phyloP scores from a whole-genome alignment of 1,284 basidiomycete genomes.

The Tetrapyrgos nigripes region DNA sequence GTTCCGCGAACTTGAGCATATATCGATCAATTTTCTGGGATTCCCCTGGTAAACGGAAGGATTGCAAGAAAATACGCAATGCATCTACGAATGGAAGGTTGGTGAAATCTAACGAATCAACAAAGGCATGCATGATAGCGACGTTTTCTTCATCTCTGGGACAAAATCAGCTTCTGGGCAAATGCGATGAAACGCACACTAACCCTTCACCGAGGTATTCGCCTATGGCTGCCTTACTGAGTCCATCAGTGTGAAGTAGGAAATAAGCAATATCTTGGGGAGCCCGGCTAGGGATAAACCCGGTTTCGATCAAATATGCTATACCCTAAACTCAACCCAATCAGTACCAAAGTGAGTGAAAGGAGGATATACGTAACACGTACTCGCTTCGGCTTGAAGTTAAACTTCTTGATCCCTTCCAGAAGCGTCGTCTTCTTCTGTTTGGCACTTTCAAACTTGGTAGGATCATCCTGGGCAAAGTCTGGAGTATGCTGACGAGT shows the following conservation, averaged over 20 bases:
- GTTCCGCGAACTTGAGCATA: conserved; percentile 97
- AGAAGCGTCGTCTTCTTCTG: conserved; percentile 95
- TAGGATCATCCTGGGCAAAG: conserved; percentile 86
- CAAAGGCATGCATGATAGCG: conserved; percentile 95
- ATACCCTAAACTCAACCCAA: conserved; percentile 67
- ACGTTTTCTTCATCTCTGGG: conserved; percentile 85
- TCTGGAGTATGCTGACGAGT: conserved; percentile 79
- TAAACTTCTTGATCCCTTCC: conserved; percentile 98
- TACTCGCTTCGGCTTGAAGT: conserved; percentile 95
- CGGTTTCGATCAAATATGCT: conserved; percentile 87
- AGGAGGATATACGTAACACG: conserved; percentile 22
- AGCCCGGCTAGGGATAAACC: conserved; percentile 82
- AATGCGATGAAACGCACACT: conserved; percentile 32
- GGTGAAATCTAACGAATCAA: conserved; percentile 89
- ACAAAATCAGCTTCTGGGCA: conserved; percentile 16
- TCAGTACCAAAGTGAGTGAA: conserved; percentile 3
- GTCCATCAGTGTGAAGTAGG: conserved; percentile 88
- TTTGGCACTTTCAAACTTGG: conserved; percentile 94
- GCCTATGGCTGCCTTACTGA: conserved; percentile 96
- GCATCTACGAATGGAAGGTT: conserved; percentile 87
- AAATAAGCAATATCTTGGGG: conserved; percentile 90
- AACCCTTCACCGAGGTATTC: conserved; percentile 98
- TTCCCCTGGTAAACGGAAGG: conserved; percentile 95
- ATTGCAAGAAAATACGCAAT: conserved; percentile 86
- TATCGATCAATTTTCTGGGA: conserved; percentile 98